phyloP scores from a whole-genome alignment of 768 basidiomycete species.

The Suillus weaverae region DNA sequence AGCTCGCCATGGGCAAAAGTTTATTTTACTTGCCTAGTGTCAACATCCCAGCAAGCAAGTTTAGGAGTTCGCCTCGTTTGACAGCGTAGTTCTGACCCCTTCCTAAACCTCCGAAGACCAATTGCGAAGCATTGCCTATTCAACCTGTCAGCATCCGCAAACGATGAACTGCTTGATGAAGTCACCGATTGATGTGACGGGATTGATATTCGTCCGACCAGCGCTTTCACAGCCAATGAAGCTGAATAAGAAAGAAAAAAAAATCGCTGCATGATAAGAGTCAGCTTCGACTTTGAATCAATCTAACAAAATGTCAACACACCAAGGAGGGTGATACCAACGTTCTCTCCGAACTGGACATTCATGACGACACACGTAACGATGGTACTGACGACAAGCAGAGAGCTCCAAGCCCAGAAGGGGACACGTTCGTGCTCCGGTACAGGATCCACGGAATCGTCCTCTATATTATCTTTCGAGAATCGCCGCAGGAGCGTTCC shows the following conservation, averaged over 20 bases:
- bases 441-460: conserved; percentile 49
- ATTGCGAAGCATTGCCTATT: conserved; percentile 46
- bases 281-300: neutral
- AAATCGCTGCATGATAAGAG: conserved; percentile 31
- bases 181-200: conserved; percentile 48
- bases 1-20: neutral
- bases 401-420: conserved; percentile 48
- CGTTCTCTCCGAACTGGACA: conserved; percentile 53
- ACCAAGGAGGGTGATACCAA: conserved; percentile 20
- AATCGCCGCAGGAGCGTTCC: neutral
- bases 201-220: conserved; percentile 60
- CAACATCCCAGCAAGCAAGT: conserved; percentile 5
- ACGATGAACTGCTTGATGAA: neutral
- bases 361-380: conserved; percentile 53
- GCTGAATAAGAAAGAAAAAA: conserved; percentile 62
- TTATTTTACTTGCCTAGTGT: neutral
- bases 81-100: conserved; percentile 38
- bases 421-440: conserved; percentile 56
- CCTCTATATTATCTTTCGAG: conserved; percentile 17
- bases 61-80: conserved; percentile 3
- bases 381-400: conserved; percentile 45
- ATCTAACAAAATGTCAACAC: neutral
- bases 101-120: conserved; percentile 60
- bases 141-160: neutral
- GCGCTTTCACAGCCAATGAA: conserved; percentile 62